Percentiles rank a stretch among this genome's conserved stretches.
These are phyloP conservation scores for Kluyveromyces aestuarii DNA, from an alignment of 805 yeast genomes.

Conservation along the genomic window DNA sequence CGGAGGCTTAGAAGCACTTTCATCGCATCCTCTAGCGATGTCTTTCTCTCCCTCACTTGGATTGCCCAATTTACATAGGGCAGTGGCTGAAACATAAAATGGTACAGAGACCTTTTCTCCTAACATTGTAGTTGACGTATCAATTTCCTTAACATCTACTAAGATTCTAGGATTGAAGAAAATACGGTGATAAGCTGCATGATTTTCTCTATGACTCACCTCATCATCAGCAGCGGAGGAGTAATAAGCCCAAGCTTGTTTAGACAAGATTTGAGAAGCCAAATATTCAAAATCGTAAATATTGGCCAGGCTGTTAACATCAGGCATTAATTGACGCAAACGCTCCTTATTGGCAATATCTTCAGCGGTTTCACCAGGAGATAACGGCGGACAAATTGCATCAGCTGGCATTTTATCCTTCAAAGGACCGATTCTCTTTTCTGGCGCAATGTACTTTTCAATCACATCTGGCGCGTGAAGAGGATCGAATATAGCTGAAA, in stretches of 20 bases:
- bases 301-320: slow-evolving; percentile 60
- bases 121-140: slow-evolving; percentile 60
- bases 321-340: slow-evolving; percentile 48
- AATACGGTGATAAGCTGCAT: slow-evolving; percentile 76
- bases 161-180: slow-evolving; percentile 80
- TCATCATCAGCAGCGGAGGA: slow-evolving; percentile 92
- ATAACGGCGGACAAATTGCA: slow-evolving; percentile 20
- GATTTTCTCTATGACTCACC: slow-evolving; percentile 82
- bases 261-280: slow-evolving; percentile 70
- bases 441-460: slow-evolving; percentile 46
- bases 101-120: slow-evolving; percentile 69
- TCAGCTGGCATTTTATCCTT: slow-evolving; percentile 26
- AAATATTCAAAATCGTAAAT: slow-evolving; percentile 80
- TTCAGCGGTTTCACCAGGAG: slow-evolving; percentile 28
- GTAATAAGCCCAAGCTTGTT: slow-evolving; percentile 87
- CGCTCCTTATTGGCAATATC: slow-evolving; percentile 21
- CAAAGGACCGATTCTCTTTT: slow-evolving; percentile 55
- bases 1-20: slow-evolving; percentile 45
- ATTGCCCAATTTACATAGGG: slow-evolving; percentile 84
- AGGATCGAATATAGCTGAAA: slow-evolving; percentile 77
- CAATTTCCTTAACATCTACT: slow-evolving; percentile 72
- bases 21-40: slow-evolving; percentile 73
- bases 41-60: slow-evolving; percentile 80
- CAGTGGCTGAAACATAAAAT: slow-evolving; percentile 86
- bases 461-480: slow-evolving; percentile 87